phyloP scores from a whole-genome alignment of 75 land plant genomes.

The Cupressus sempervirens region DNA sequence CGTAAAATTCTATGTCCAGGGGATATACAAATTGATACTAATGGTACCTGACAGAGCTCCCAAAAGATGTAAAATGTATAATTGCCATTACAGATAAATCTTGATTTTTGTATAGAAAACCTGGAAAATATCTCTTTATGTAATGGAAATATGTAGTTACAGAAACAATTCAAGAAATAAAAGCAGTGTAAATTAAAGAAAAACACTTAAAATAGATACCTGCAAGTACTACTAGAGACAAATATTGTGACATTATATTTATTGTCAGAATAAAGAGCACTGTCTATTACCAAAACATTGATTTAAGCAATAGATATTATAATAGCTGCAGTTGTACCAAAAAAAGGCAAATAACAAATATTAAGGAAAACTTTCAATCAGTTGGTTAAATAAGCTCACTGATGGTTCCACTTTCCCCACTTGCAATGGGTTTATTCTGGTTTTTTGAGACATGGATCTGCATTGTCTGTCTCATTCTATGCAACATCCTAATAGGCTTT shows the following conservation, averaged over 20 bases:
- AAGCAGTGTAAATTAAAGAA: background rate
- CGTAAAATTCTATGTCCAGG: background rate
- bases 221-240: background rate
- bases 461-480: background rate
- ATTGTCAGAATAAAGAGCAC: background rate
- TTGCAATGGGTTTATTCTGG: background rate
- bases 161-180: background rate
- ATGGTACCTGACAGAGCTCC: background rate
- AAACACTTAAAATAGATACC: background rate
- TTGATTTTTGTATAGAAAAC: background rate
- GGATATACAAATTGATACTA: background rate
- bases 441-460: background rate
- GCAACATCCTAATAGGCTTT: background rate
- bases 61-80: background rate
- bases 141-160: background rate
- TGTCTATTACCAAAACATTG: background rate
- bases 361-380: background rate
- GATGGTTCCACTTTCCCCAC: background rate
- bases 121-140: background rate
- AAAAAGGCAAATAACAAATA: background rate
- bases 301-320: background rate
- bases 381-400: background rate
- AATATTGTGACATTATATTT: background rate
- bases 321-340: background rate
- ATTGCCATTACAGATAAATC: background rate